A percentile compares a stretch with the other conserved stretches of the same genome.
These are phyloP conservation scores for Rhodamnia rubescens DNA, from an alignment of 345 rosid genomes.

Conservation along the genomic window DNA sequence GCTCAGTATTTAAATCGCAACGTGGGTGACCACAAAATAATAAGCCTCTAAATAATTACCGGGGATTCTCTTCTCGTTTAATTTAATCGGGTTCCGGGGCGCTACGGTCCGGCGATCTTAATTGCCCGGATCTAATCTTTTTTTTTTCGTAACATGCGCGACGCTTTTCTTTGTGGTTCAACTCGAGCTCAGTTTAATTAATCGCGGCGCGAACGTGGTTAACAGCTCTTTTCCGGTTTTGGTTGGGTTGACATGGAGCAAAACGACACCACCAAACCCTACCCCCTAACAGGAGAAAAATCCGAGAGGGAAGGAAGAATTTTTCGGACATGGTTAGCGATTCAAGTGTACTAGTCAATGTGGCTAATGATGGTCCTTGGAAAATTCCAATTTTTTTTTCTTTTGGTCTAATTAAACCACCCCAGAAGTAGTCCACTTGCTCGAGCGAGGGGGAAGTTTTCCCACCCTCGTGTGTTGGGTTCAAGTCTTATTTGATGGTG, in stretches of 20 bases:
- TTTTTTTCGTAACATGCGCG: not conserved
- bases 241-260: not conserved
- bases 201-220: not conserved
- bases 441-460: not conserved
- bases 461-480: not conserved
- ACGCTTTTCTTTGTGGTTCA: not conserved
- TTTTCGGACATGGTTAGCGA: not conserved
- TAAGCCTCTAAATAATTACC: not conserved
- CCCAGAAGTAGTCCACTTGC: not conserved
- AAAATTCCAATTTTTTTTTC: not conserved
- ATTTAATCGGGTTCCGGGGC: not conserved
- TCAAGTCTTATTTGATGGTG: not conserved
- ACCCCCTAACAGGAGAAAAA: not conserved
- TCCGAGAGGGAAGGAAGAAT: not conserved
- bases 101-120: not conserved
- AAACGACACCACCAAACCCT: not conserved
- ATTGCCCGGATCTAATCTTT: not conserved
- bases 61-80: not conserved
- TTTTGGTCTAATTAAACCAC: not conserved
- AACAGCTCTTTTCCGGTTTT: not conserved
- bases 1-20: not conserved
- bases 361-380: not conserved
- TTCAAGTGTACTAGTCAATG: not conserved
- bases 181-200: not conserved
- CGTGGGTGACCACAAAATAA: not conserved